A percentile compares a stretch with the other conserved stretches of the same genome.
These are phyloP conservation scores for Corylus heterophylla DNA, from an alignment of 306 rosid species.

Conservation along the genomic window DNA sequence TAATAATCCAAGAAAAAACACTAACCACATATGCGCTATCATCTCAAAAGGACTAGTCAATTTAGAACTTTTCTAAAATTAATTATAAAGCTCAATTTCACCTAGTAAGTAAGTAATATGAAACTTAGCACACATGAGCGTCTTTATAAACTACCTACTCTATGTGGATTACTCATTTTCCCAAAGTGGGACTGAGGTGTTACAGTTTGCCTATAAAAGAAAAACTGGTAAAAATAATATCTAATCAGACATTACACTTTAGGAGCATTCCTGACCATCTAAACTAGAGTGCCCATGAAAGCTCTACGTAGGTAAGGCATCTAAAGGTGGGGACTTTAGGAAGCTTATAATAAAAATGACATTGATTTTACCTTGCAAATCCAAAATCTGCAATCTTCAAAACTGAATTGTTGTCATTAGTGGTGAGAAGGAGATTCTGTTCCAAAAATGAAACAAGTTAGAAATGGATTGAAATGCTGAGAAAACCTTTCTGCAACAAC, in stretches of 20 bases:
- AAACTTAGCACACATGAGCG: too few species aligned
- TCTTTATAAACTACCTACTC: too few species aligned
- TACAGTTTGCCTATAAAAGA: too few species aligned
- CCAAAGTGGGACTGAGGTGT: too few species aligned
- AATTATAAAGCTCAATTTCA: too few species aligned
- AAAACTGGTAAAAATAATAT: neutral
- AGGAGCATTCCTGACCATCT: neutral
- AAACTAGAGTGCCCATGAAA: neutral
- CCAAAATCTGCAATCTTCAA: conserved; percentile 99
- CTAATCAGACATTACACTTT: neutral
- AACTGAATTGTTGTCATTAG: conserved; percentile 62
- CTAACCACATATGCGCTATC: too few species aligned
- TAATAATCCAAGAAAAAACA: neutral
- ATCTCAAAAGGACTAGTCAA: too few species aligned
- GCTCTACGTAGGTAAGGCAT: neutral
- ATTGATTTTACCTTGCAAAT: conserved; percentile 79
- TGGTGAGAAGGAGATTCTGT: conserved; percentile 96
- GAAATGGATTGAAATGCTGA: conserved; percentile 38
- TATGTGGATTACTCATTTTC: too few species aligned
- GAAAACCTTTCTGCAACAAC: conserved; percentile 39
- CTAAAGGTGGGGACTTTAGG: neutral
- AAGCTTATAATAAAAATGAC: neutral
- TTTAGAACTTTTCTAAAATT: too few species aligned
- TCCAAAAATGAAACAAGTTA: conserved; percentile 51
- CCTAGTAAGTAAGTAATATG: too few species aligned